Base-by-base conservation (phyloP, 1,284 basidiomycete species). In the Irpex lacteus region DNA sequence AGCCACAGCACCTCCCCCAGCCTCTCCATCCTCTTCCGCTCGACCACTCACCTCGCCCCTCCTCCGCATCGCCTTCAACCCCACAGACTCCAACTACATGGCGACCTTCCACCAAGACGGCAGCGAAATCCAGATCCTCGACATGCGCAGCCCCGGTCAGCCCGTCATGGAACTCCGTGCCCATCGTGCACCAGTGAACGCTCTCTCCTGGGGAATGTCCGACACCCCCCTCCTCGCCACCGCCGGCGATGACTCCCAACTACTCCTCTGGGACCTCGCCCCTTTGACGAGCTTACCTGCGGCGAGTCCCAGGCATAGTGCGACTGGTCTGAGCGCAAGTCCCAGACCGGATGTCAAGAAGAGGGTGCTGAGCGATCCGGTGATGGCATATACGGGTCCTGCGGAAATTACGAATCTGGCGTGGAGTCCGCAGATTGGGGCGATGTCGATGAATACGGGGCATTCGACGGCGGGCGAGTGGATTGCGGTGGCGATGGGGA, bases 21-120 rank as follows among this genome's bases (percentile, higher is more conserved):
- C 82, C n/a, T 86, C 85, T 34, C 78, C 85, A 19, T 84, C 86
- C 9, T 73, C 84, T 2, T 81, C 84, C 18, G 83, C 86, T 9
- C 84, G 90, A 11, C 91, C 91, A 13, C 85, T 87, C 9, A 92
- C 93, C 2, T 88, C 92, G 0, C 92, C 95, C 0, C 80, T 98
- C 47, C 80, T 96, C 5, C 82, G 94, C 40, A 91, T 96, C 63
- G 90, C 90, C 34, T 96, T 95, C 79, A 94, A 95, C 70, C 94
- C 94, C 0, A 83, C 87, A 2, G 91, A 94, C 74, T 89, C 91
- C 11, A 93, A 95, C 76, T 97, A 95, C 71, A 92, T 96, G 85
- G 92, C 92, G n/a, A 95, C 92, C 2, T 98, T 93, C 78, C 93
- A 95, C 70, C 90, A 95, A 84, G 95, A 97, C 72, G 92, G 92